Base-by-base conservation (phyloP, 2,329 filamentous ascomycete genomes). In the Sarocladium brachiariae region DNA sequence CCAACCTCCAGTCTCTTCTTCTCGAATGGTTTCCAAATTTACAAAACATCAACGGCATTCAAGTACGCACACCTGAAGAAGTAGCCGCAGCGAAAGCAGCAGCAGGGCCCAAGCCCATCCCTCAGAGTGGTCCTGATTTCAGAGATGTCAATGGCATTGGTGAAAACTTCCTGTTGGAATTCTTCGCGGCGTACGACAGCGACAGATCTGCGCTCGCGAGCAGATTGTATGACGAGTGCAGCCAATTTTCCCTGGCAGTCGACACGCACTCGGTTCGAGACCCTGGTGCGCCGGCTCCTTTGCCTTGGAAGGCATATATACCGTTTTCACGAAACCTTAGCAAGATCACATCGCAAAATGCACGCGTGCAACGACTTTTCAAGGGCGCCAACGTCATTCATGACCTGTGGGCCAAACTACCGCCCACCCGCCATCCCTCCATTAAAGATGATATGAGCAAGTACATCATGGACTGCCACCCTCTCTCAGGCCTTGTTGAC, bases 1-100 rank as follows among this genome's bases (percentile, higher is more conserved):
- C 83, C 8, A 76, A 78, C 53, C 87, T 85, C 64, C 76, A 80
- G 52, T 70, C 77, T 14, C 86, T 89, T 46, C 71, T 96, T 52
- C 72, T 88, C 25, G 80, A 81, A 35, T 95, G 89, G 86, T 97
- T 89, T 62, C 91, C 89, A 1, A 86, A 81, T 53, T 77, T 97
- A 14, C 82, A 84, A 59, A 79, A 84, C 53, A 72, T 97, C 57
- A 95, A 95, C 65, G 81, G 83, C 50, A 72, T 80, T 5, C 80
- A 86, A 61, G 80, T 96, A 16, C 81, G 89, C 53, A 87, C 85
- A 1, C 76, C 83, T 1, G 82, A 88, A 59, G 81, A 90, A 59
- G 72, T 87, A 49, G 80, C 79, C 8, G 75, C 80, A 51, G 67
- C 72, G 58, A 67, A 74, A 52, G 68, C 74, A 45, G 71, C 73